Conservation (phyloP, 441 rosid species). For the Syzygium syzygioides region DNA sequence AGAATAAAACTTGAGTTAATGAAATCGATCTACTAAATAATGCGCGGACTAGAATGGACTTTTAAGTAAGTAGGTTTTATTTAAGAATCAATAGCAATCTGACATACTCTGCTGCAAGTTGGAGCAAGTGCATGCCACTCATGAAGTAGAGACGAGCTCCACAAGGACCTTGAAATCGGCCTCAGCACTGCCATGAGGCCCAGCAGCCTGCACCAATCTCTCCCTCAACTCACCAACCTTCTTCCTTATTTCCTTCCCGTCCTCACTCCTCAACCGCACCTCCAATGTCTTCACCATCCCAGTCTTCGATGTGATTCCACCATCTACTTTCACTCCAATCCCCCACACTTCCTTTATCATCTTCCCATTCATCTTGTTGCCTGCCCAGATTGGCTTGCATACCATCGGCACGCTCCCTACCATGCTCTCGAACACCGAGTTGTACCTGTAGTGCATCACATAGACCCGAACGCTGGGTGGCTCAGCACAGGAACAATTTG, state of each 20-base stretch:
- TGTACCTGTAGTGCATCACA: background rate
- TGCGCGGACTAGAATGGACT: no score
- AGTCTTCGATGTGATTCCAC: background rate
- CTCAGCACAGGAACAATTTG: no score
- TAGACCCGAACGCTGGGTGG: no score
- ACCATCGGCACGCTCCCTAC: background rate
- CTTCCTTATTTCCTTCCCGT: background rate
- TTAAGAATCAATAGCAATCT: no score
- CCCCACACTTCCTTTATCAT: background rate
- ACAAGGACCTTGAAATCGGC: background rate
- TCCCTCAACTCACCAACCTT: background rate
- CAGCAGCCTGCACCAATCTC: background rate
- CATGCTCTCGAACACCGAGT: background rate
- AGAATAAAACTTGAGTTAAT: no score
- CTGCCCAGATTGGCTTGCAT: background rate
- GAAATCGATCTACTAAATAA: no score
- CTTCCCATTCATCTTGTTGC: background rate
- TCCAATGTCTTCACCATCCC: background rate
- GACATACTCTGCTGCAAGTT: no score
- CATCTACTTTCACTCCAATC: background rate
- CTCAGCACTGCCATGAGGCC: background rate
- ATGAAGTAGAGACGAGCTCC: background rate
- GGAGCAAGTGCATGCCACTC: no score
- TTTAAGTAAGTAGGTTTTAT: no score
- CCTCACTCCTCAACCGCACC: background rate